Conservation (phyloP, 2,329 filamentous ascomycete genomes). For the Aspergillus tubingensis region DNA sequence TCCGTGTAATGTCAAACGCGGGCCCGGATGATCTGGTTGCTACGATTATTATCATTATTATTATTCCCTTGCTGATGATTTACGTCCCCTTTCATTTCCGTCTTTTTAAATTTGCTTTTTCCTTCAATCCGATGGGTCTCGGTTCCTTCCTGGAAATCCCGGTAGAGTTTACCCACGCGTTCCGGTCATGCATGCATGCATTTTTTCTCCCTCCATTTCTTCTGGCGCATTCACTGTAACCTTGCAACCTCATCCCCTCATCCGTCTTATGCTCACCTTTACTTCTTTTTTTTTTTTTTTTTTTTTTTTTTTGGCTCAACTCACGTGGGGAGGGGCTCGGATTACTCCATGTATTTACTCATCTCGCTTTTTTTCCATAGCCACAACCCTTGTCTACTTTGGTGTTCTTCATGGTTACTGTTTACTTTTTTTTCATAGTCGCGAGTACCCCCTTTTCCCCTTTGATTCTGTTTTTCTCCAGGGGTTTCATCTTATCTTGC, state of each 20-base stretch:
- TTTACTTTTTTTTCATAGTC: no score
- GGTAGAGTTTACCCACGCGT: neutral
- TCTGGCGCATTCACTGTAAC: conserved; percentile 2
- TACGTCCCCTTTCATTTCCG: conserved; percentile 9
- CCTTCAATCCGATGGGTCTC: neutral
- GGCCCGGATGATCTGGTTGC: neutral
- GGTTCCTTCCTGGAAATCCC: neutral
- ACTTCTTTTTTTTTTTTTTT: neutral
- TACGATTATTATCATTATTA: neutral
- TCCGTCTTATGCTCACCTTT: neutral
- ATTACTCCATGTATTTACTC: neutral
- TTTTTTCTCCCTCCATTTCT: neutral
- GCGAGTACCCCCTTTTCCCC: no score
- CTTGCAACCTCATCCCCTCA: neutral
- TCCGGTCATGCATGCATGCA: conserved; percentile 3
- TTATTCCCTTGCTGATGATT: conserved; percentile 15
- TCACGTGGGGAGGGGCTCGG: neutral
- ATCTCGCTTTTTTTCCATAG: neutral
- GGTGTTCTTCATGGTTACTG: no score
- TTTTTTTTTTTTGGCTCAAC: neutral
- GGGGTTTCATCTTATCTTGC: no score
- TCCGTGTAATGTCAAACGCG: conserved; percentile 8
- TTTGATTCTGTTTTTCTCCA: no score
- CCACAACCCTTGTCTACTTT: no score
- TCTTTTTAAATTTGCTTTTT: neutral